phyloP scores from a whole-genome alignment of 1,284 basidiomycete species.

The Trichosporon coremiiforme region DNA sequence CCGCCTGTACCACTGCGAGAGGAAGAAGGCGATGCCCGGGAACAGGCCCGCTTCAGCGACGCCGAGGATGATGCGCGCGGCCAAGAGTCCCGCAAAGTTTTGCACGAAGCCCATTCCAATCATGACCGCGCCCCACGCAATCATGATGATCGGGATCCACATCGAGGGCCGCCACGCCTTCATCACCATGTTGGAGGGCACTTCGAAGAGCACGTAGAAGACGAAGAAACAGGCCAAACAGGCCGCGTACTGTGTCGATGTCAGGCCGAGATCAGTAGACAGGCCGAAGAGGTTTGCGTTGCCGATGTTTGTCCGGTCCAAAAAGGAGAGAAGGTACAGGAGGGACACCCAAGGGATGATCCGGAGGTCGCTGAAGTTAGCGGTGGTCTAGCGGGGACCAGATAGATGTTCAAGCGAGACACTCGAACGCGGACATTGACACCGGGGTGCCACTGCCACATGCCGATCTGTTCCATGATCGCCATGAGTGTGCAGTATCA shows the following conservation, averaged over 20 bases:
- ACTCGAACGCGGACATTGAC: too few species aligned
- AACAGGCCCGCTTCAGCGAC: slow-evolving; percentile 46
- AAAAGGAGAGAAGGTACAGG: slow-evolving; percentile 68
- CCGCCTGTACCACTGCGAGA: slow-evolving; percentile 49
- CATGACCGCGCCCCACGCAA: slow-evolving; percentile 56
- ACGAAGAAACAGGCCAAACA: slow-evolving; percentile 61
- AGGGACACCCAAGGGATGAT: slow-evolving; percentile 53
- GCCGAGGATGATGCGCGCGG: slow-evolving; percentile 43
- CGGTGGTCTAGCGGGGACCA: not conserved
- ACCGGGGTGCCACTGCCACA: too few species aligned
- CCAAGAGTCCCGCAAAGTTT: slow-evolving; percentile 50
- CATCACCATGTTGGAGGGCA: slow-evolving; percentile 66
- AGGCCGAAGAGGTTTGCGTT: slow-evolving; percentile 51
- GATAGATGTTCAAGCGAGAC: too few species aligned
- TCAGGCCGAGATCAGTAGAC: slow-evolving; percentile 41
- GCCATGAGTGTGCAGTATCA: too few species aligned
- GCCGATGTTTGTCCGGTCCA: slow-evolving; percentile 77
- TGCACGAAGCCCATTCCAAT: slow-evolving; percentile 53
- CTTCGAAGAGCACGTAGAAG: slow-evolving; percentile 69
- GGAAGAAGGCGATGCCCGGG: slow-evolving; percentile 45
- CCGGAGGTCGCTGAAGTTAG: slow-evolving; percentile 27
- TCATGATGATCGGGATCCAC: slow-evolving; percentile 42
- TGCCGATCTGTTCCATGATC: not conserved
- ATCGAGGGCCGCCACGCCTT: slow-evolving; percentile 39
- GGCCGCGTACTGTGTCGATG: slow-evolving; percentile 34